Conservation (phyloP, 2,329 filamentous ascomycete species). For the Epichloe sp. region DNA sequence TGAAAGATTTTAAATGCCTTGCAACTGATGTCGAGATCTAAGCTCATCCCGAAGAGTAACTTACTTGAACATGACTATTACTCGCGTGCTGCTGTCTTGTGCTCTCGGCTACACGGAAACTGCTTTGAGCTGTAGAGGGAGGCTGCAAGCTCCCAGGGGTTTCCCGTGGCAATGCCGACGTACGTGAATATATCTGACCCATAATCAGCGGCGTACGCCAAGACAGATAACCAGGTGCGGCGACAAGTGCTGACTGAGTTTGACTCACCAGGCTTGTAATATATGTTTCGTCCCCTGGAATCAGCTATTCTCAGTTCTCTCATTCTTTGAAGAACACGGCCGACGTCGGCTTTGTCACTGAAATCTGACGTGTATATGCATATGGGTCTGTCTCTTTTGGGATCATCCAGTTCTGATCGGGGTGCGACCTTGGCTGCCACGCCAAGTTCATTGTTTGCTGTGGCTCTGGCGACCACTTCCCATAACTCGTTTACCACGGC, state of each 20-base stretch:
- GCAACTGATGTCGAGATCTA: neutral
- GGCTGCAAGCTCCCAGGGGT: slow-evolving; percentile 48
- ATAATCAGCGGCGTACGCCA: slow-evolving; percentile 1
- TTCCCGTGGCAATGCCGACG: slow-evolving; percentile 46
- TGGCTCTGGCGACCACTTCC: slow-evolving; percentile 52
- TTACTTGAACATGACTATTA: neutral
- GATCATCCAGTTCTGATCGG: slow-evolving; percentile 27
- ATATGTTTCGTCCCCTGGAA: slow-evolving; percentile 38
- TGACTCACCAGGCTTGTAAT: slow-evolving; percentile 61
- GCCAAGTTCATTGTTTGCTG: slow-evolving; percentile 56
- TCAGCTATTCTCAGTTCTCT: slow-evolving; percentile 48
- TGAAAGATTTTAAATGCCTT: neutral
- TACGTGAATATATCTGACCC: slow-evolving; percentile 52
- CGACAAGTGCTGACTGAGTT: neutral
- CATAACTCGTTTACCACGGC: slow-evolving; percentile 49
- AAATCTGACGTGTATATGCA: slow-evolving; percentile 74
- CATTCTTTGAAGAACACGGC: slow-evolving; percentile 50
- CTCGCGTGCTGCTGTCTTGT: neutral
- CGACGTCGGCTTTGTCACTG: slow-evolving; percentile 52
- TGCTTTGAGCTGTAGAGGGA: slow-evolving; percentile 37
- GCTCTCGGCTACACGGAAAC: neutral
- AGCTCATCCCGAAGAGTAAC: neutral
- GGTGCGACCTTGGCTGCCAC: slow-evolving; percentile 60
- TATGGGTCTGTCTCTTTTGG: slow-evolving; percentile 42
- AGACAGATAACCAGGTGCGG: neutral